phyloP scores from a whole-genome alignment of 225 moss, liverwort and hornwort genomes.

The Rhytidiadelphus loreus region DNA sequence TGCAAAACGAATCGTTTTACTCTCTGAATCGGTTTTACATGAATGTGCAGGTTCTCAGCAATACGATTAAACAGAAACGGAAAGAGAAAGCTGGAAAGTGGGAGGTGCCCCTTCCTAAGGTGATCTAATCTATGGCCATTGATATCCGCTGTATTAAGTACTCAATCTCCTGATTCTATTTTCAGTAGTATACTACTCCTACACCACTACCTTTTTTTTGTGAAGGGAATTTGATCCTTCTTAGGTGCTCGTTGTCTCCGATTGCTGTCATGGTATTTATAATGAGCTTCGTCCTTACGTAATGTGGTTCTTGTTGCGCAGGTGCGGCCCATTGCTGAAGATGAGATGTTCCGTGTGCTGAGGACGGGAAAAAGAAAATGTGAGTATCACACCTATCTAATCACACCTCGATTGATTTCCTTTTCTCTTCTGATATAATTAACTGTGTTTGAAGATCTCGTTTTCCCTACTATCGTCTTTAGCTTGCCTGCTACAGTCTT shows the following conservation, averaged over 20 bases:
- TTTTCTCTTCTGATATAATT: not conserved
- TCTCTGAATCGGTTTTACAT: not conserved
- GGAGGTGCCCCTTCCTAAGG: constrained; percentile 98
- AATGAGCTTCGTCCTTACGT: not conserved
- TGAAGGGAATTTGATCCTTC: not conserved
- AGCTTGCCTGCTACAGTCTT: not conserved
- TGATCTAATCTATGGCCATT: not conserved
- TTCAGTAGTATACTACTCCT: not conserved
- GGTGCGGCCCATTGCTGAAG: constrained; percentile 97
- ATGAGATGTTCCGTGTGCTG: constrained; percentile 95
- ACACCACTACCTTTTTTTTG: not conserved
- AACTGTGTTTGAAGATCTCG: not conserved
- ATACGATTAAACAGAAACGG: constrained; percentile 95
- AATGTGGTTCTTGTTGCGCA: constrained; percentile 9
- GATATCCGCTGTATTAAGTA: not conserved
- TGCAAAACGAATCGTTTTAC: not conserved
- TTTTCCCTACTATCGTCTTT: not conserved
- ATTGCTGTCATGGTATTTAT: not conserved
- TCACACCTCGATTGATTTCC: not conserved
- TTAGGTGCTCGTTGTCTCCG: not conserved
- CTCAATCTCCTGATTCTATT: not conserved
- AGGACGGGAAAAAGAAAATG: constrained; percentile 93
- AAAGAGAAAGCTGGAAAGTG: constrained; percentile 99
- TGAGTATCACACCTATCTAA: constrained; percentile 19
- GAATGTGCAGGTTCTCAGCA: constrained; percentile 74